Base-by-base conservation (phyloP, 768 basidiomycete species). In the Daedaleopsis sinensis region DNA sequence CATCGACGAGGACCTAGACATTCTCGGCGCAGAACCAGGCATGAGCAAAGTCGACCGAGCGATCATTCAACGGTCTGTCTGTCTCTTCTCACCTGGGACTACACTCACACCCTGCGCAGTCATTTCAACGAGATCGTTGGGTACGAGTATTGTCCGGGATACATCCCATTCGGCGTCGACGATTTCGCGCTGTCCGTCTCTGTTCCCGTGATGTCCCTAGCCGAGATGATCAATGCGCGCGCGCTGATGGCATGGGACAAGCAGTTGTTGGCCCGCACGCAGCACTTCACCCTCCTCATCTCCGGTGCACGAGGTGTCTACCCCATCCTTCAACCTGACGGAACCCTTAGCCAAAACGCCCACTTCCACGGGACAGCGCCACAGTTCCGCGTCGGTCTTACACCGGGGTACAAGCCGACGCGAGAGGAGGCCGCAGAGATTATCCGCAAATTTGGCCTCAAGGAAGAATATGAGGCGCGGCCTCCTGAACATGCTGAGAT, bases 171-270 rank as follows among this genome's bases (percentile, higher is more conserved):
- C 35, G 78, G 78, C 16, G 76, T 75, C 37, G 77, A 83, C 63
- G 83, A 83, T 62, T 82, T 85, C 61, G 78, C 79, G 15, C 70
- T 88, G 13, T 83, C 84, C 2, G 75, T 88, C 8, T 86, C 86
- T 2, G 59, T 85, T n/a, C 84, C 86, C 12, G 78, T 83, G 43
- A 74, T 86, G 59, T 73, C 65, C 11, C 77, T 88, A 12, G 77
- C 84, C 15, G 66, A 79, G 13, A 78, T 76, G 52, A 84, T 89
- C 23, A 80, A 87, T 12, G 80, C 87, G 3, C 84, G 84, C 39
- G 88, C 88, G 11, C 75, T 91, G 36, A 82, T 89, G 72, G 88
- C 89, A 23, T 91, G 90, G 90, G 90, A 91, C 67, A 78, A 83
- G 15, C 81, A 81, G 10, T 79, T 91, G 6, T 77, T 90, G 21